Percentiles rank a stretch among this genome's conserved stretches.
Conservation (phyloP, 805 yeast species). For the Pichia paraexigua region DNA sequence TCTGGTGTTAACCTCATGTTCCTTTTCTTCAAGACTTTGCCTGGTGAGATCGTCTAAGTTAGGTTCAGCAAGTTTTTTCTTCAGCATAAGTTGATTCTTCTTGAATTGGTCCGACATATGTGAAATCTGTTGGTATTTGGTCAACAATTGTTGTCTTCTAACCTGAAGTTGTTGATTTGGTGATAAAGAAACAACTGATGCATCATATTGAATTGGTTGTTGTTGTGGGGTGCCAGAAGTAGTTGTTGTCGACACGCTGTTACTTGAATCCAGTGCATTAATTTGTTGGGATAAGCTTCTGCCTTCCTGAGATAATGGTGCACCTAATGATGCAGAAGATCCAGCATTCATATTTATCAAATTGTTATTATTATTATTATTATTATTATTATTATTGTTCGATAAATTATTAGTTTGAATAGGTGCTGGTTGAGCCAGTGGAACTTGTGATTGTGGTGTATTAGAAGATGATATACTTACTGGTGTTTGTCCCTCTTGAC, state of each 20-base stretch:
- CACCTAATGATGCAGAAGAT: not conserved
- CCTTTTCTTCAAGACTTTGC: conserved; percentile 39
- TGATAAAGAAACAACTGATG: conserved; percentile 8
- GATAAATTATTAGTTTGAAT: not conserved
- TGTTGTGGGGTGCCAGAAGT: not conserved
- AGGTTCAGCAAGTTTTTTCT: conserved; percentile 38
- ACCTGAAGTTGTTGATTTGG: conserved; percentile 20
- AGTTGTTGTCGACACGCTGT: not conserved
- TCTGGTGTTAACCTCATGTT: conserved; percentile 38
- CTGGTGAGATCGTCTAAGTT: conserved; percentile 38
- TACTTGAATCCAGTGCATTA: not conserved
- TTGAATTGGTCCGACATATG: conserved; percentile 42
- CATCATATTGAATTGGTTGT: conserved; percentile 11
- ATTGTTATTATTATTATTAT: conserved; percentile 4
- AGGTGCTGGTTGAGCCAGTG: conserved; percentile 5
- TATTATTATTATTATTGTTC: conserved; percentile 5
- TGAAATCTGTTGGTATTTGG: conserved; percentile 37
- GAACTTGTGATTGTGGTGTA: conserved; percentile 1
- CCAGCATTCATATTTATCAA: not conserved
- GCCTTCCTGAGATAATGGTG: conserved; percentile 6
- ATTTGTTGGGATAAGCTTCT: conserved; percentile 8
- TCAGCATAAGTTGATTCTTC: conserved; percentile 42
- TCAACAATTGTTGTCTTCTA: conserved; percentile 24
- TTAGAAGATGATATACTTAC: not conserved
- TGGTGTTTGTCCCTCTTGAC: conserved; percentile 8